Conservation (phyloP, 768 basidiomycete species). For the Ephemerocybe angulata region DNA sequence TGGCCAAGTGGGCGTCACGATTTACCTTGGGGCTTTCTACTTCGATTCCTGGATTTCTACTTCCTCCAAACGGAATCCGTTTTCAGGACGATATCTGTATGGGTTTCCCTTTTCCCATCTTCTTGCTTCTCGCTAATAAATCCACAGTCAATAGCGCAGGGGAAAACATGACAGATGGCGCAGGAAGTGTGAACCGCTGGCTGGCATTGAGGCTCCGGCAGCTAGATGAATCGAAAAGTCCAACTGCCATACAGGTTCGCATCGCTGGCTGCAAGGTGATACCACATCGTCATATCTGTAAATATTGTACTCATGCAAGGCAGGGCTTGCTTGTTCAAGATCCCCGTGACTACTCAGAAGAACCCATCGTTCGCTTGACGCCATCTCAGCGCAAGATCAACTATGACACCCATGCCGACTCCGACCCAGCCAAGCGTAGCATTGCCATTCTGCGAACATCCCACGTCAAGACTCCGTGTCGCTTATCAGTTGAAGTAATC, state of each 20-base stretch:
- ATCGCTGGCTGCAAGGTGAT: constrained; percentile 45
- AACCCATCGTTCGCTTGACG: constrained; percentile 27
- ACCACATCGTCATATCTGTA: not conserved
- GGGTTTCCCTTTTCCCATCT: not conserved
- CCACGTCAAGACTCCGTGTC: constrained; percentile 41
- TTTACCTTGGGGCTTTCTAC: constrained; percentile 61
- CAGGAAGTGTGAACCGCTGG: constrained; percentile 42
- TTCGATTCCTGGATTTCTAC: constrained; percentile 51
- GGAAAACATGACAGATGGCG: constrained; percentile 56
- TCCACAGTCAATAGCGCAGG: constrained; percentile 23
- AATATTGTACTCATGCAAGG: not conserved
- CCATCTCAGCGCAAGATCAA: constrained; percentile 47
- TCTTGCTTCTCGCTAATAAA: not conserved
- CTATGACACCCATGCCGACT: constrained; percentile 27
- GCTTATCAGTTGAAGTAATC: constrained; percentile 54
- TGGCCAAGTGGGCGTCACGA: constrained; percentile 64
- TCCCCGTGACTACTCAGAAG: constrained; percentile 22
- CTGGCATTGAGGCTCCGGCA: constrained; percentile 32
- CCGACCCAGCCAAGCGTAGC: constrained; percentile 41
- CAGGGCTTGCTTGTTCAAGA: constrained; percentile 41
- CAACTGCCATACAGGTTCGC: constrained; percentile 50
- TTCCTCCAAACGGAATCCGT: constrained; percentile 35
- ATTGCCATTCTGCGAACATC: constrained; percentile 55
- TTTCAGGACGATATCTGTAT: constrained; percentile 12
- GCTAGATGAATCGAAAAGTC: constrained; percentile 35